Evolutionary conservation across 2,329 filamentous ascomycete species (phyloP), one percentile per base, ranked within the genome.

Genomic region (Fusarium hainanense): DNA sequence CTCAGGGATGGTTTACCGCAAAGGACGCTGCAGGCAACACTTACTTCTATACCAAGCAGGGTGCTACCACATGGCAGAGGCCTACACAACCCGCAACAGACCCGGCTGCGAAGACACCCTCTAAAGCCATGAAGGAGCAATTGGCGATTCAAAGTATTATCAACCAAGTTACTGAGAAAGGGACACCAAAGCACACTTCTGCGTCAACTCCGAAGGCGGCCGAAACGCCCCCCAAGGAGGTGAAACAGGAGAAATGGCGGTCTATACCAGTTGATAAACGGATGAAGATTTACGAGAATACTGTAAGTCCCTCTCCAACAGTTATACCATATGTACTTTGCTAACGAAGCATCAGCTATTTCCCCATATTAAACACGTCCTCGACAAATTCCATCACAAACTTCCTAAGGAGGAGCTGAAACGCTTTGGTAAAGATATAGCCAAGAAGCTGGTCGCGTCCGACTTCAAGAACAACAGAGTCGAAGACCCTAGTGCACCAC

Each of bases 231-330:
- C 80, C 83, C 7, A 85, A 85, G 47, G 87, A 91, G 78, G 84
- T 85, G 8, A 90, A 88, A 72, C 85, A 86, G 73, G 90, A 93
- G 49, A 92, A 91, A 77, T 94, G 92, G 92, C 86, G 88, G 58
- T 86, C 85, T 63, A 78, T 90, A 32, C 84, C 90, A 3, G 78
- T 89, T 71, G 94, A 98, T 70, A 98, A 98, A 81, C 93, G 96
- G 80, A 97, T 94, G 88, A 97, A 93, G 82, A 85, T 97, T 4
- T 98, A 98, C 75, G 94, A 98, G 79, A 94, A 94, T 77, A 97
- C 94, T 54, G 93, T 97, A 85, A 79, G 92, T 83, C 23, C 2
- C 7, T 25, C 40, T 30, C 13, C 9, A 18, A 18, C 9, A 13
- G 21, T 16, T 12, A 32, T 13, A 25, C 10, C 20, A 12, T 21